A percentile compares a stretch with the other conserved stretches of the same genome.
These are phyloP conservation scores for Alternaria sp. DNA, from an alignment of 2,329 filamentous ascomycete species.

Conservation along the genomic window DNA sequence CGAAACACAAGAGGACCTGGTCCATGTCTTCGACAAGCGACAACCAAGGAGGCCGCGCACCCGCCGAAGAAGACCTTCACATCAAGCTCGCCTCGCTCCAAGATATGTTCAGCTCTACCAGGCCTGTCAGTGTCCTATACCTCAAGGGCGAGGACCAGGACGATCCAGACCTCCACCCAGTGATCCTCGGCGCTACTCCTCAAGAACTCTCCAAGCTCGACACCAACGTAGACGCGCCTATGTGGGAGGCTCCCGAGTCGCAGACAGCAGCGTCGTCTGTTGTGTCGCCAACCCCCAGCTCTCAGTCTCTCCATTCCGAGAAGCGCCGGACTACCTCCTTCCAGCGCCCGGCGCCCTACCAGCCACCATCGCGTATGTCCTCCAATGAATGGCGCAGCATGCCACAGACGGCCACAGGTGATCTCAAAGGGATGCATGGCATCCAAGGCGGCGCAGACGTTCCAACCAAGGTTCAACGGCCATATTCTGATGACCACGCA, in stretches of 20 bases:
- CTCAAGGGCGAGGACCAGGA: constrained; percentile 78
- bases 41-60: constrained; percentile 49
- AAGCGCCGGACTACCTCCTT: constrained; percentile 51
- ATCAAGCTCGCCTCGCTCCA: constrained; percentile 78
- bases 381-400: constrained; percentile 66
- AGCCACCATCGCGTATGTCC: constrained; percentile 52
- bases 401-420: constrained; percentile 60
- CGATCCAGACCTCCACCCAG: constrained; percentile 79
- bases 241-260: constrained; percentile 59
- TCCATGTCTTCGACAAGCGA: constrained; percentile 79
- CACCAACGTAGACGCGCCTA: constrained; percentile 49
- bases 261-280: constrained; percentile 63
- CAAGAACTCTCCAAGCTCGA: constrained; percentile 64
- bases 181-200: constrained; percentile 72
- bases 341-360: constrained; percentile 54
- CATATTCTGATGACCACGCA: constrained; percentile 67
- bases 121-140: constrained; percentile 78
- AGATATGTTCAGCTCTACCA: constrained; percentile 87
- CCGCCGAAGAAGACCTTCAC: constrained; percentile 73
- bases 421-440: constrained; percentile 55
- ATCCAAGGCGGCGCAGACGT: constrained; percentile 56
- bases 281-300: constrained; percentile 58
- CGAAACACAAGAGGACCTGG: constrained; percentile 93
- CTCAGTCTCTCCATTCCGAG: constrained; percentile 52
- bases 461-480: constrained; percentile 61